Evolutionary conservation across 1,284 basidiomycete species (phyloP).

Genomic region (Schizophyllum amplum): DNA sequence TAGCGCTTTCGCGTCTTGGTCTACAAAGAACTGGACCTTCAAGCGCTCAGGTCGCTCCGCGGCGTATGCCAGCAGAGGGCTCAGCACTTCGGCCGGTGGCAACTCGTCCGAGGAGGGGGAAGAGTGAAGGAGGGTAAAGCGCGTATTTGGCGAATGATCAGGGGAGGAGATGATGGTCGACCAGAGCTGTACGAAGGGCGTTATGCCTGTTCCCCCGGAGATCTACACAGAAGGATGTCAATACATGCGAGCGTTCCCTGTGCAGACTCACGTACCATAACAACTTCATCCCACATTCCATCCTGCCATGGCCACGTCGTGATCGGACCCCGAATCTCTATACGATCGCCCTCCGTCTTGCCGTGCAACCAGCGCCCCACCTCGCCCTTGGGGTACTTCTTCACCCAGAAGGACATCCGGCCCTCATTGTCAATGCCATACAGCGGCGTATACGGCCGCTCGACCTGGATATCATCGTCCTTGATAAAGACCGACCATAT

Average conservation of each 20-base stretch:
- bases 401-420: constrained; percentile 67
- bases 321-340: constrained; percentile 74
- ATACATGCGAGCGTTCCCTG: background rate
- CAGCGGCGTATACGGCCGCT: constrained; percentile 76
- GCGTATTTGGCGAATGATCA: constrained; percentile 27
- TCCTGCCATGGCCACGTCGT: constrained; percentile 64
- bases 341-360: constrained; percentile 52
- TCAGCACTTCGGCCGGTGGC: constrained; percentile 53
- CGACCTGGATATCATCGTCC: constrained; percentile 84
- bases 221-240: constrained; percentile 37
- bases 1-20: constrained; percentile 28
- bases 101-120: constrained; percentile 52
- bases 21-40: constrained; percentile 53
- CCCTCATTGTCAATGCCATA: constrained; percentile 58
- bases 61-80: constrained; percentile 40
- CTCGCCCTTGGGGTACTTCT: constrained; percentile 72
- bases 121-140: constrained; percentile 65
- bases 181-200: constrained; percentile 70
- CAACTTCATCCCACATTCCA: constrained; percentile 62
- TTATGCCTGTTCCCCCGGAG: constrained; percentile 77
- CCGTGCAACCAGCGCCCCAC: constrained; percentile 77
- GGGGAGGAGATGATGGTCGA: constrained; percentile 28
- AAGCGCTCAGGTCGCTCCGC: constrained; percentile 44
- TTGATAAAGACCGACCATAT: constrained; percentile 78
- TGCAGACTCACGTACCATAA: constrained; percentile 50